Conservation (phyloP, 352 stramenopile genomes). For the Globisporangium uncinulatum region DNA sequence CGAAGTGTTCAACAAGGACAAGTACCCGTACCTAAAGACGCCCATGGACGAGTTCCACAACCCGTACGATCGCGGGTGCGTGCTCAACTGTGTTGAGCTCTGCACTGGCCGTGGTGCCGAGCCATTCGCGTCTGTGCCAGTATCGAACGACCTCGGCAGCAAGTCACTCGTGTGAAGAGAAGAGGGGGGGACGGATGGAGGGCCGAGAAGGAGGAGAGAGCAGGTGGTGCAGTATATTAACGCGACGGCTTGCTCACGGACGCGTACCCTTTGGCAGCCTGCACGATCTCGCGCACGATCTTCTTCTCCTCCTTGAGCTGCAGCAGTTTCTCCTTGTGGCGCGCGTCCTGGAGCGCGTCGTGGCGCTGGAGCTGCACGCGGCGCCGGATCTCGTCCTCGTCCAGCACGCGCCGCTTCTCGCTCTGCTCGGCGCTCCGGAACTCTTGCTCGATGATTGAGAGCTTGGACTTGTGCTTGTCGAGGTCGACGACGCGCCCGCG, state of each 20-base stretch:
- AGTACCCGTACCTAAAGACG: constrained; percentile 82
- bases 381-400: constrained; percentile 85
- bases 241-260: constrained; percentile 27
- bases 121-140: background rate
- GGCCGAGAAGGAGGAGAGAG: constrained; percentile 1
- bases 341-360: constrained; percentile 72
- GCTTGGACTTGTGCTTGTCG: constrained; percentile 85
- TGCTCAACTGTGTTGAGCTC: constrained; percentile 52
- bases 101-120: constrained; percentile 18
- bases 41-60: constrained; percentile 76
- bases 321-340: constrained; percentile 75
- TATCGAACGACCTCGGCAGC: background rate
- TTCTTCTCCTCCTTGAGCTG: constrained; percentile 88
- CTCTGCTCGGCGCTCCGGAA: constrained; percentile 85
- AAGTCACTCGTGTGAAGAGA: background rate
- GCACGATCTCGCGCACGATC: constrained; percentile 84
- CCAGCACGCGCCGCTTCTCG: constrained; percentile 60
- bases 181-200: too few relatives aligned
- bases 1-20: constrained; percentile 88
- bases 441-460: constrained; percentile 91
- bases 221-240: background rate
- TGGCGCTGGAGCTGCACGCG: constrained; percentile 87
- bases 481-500: constrained; percentile 87
- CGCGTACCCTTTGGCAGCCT: constrained; percentile 57
- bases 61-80: constrained; percentile 62